phyloP scores from a whole-genome alignment of 2,329 filamentous ascomycete species.

The Colletotrichum gloeosporioides region DNA sequence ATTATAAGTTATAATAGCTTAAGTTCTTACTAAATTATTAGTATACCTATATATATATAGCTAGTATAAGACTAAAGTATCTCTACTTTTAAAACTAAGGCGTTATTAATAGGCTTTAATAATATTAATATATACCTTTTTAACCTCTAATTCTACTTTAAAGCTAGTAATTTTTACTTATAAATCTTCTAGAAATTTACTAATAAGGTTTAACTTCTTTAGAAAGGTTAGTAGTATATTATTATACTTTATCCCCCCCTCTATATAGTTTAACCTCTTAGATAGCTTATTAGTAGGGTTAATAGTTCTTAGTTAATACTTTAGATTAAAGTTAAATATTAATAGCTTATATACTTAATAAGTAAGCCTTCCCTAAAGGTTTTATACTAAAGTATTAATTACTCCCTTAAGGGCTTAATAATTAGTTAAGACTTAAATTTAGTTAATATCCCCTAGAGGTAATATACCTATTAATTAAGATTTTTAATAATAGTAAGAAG shows the following conservation, averaged over 20 bases:
- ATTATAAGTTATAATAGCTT: background rate
- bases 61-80: background rate
- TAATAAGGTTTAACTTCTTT: background rate
- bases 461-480: too few relatives aligned
- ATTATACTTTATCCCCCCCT: background rate
- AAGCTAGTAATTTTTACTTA: background rate
- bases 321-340: too few relatives aligned
- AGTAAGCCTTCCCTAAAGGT: too few relatives aligned
- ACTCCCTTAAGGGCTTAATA: too few relatives aligned
- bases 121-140: background rate
- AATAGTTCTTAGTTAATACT: background rate
- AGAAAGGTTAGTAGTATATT: background rate
- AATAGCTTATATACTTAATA: too few relatives aligned
- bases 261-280: background rate
- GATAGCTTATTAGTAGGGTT: background rate
- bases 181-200: background rate
- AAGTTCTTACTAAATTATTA: background rate
- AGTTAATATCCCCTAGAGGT: too few relatives aligned
- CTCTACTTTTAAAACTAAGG: background rate
- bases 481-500: too few relatives aligned
- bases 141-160: background rate
- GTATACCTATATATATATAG: background rate
- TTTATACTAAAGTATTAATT: too few relatives aligned
- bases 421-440: too few relatives aligned
- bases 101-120: background rate